A percentile compares a stretch with the other conserved stretches of the same genome.
phyloP scores from a whole-genome alignment of 805 yeast genomes.

The Ogataea trehaloabstinens region DNA sequence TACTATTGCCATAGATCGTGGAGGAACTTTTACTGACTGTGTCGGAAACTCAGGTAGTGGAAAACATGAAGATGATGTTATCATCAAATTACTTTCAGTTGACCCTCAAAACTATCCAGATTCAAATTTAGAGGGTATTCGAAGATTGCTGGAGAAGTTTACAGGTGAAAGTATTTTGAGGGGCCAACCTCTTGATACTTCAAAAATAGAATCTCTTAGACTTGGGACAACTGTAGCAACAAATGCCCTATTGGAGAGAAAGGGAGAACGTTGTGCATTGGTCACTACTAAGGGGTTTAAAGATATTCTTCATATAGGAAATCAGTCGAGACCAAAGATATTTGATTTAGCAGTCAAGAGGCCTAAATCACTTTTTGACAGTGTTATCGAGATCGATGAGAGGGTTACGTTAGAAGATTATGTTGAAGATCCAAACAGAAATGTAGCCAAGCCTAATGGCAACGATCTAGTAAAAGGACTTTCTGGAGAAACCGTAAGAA shows the following conservation, averaged over 20 bases:
- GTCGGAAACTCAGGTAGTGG: constrained; percentile 48
- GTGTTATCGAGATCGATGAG: constrained; percentile 82
- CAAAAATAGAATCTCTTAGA: constrained; percentile 61
- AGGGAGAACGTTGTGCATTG: constrained; percentile 82
- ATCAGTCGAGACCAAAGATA: constrained; percentile 85
- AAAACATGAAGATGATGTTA: constrained; percentile 51
- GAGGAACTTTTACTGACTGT: constrained; percentile 89
- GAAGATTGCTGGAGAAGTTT: constrained; percentile 65
- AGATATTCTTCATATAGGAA: constrained; percentile 79
- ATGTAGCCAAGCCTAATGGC: constrained; percentile 23
- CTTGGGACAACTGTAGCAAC: constrained; percentile 97
- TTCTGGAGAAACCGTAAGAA: constrained; percentile 63
- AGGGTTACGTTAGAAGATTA: constrained; percentile 82
- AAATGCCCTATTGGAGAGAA: constrained; percentile 85
- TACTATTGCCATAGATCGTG: constrained; percentile 51
- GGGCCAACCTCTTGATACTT: constrained; percentile 55
- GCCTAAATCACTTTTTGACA: constrained; percentile 65
- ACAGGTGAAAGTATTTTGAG: constrained; percentile 54
- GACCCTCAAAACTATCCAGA: constrained; percentile 83
- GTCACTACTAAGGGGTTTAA: constrained; percentile 83
- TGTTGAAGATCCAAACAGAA: constrained; percentile 61
- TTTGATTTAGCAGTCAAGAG: constrained; percentile 75
- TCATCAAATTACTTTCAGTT: constrained; percentile 76
- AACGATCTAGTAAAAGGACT: constrained; percentile 47
- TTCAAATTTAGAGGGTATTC: constrained; percentile 88